Evolutionary conservation across 345 rosid genomes (phyloP).

Genomic region (Draba incana): DNA sequence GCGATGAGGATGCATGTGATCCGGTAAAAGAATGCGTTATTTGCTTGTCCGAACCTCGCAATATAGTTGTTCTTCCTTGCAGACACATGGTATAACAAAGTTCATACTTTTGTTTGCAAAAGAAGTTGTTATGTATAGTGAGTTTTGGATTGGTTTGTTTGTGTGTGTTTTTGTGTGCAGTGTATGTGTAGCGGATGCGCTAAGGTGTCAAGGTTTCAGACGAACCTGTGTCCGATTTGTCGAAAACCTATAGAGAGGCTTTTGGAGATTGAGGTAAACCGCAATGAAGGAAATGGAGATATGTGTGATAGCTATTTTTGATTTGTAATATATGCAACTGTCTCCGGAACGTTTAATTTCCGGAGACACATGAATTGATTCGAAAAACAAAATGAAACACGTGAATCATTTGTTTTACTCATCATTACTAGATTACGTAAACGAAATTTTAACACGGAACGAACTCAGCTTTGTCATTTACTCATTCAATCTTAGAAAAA

Average conservation of each 20-base stretch:
- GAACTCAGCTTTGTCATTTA: no score
- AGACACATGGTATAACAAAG: conserved; percentile 72
- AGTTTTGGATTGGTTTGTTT: conserved; percentile 3
- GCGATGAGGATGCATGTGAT: conserved; percentile 45
- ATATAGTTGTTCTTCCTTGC: conserved; percentile 84
- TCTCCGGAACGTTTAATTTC: no score
- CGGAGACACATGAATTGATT: no score
- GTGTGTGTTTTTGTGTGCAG: conserved; percentile 46
- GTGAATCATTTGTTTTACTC: no score
- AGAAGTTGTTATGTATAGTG: neutral
- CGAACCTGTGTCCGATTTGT: conserved; percentile 79
- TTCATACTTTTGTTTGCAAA: neutral
- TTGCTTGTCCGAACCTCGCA: conserved; percentile 80
- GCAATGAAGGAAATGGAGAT: neutral
- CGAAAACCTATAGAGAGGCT: conserved; percentile 85
- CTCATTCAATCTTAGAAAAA: no score
- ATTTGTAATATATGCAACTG: no score
- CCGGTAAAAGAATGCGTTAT: conserved; percentile 79
- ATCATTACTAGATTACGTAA: no score
- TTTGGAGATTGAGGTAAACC: conserved; percentile 57
- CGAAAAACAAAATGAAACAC: no score
- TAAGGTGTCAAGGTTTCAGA: conserved; percentile 76
- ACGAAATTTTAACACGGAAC: no score
- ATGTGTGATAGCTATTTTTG: no score
- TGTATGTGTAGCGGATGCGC: conserved; percentile 95